Conservation (phyloP, 192 early-diverging fungal genomes). For the Fimicolochytrium jonesii region DNA sequence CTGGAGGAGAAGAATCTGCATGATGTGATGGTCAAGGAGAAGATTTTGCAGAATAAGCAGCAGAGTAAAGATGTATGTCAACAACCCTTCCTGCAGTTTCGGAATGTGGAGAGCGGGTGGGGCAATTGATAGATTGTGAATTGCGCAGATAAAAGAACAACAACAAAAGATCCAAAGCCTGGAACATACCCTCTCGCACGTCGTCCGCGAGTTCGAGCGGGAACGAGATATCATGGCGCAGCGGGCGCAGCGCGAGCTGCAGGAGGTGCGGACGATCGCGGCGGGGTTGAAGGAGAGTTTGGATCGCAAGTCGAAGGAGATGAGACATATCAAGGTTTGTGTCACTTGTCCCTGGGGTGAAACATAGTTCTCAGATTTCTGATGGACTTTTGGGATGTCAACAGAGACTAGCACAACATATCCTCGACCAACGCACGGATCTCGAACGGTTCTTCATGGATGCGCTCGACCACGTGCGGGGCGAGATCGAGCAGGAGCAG, state of each 20-base stretch:
- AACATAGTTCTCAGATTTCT: too few relatives aligned
- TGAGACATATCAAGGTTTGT: constrained; percentile 59
- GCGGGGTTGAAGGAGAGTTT: constrained; percentile 35
- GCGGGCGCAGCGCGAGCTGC: constrained; percentile 47
- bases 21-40: constrained; percentile 60
- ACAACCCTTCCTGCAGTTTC: too few relatives aligned
- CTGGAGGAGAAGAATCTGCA: constrained; percentile 58
- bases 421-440: constrained; percentile 58
- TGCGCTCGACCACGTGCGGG: constrained; percentile 47
- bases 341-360: too few relatives aligned
- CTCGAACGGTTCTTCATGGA: constrained; percentile 63
- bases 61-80: constrained; percentile 45
- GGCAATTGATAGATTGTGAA: too few relatives aligned
- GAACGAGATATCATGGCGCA: constrained; percentile 51
- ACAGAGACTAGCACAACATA: constrained; percentile 57
- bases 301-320: constrained; percentile 43
- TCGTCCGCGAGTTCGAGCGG: constrained; percentile 59
- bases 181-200: constrained; percentile 56
- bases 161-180: constrained; percentile 51
- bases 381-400: too few relatives aligned
- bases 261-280: constrained; percentile 44
- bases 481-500: constrained; percentile 32
- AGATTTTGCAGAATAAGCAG: constrained; percentile 53
- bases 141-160: constrained; percentile 49
- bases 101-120: too few relatives aligned